Conservation (phyloP, 2,329 filamentous ascomycete genomes). For the Aspergillus pseudoviridinutans region DNA sequence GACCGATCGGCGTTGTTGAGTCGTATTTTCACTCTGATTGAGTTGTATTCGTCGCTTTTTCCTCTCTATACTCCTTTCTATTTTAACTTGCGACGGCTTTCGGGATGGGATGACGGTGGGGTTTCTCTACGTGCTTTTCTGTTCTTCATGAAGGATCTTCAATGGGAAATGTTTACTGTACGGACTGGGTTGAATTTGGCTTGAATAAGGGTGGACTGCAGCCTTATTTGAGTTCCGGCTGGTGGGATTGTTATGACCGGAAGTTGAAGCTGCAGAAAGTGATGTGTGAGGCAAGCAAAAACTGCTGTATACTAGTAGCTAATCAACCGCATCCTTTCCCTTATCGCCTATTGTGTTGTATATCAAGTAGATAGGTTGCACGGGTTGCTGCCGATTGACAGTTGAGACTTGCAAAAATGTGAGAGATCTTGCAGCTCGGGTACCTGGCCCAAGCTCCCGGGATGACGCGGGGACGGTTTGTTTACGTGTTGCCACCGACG, state of each 20-base stretch:
- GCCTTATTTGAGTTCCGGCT: constrained; percentile 14
- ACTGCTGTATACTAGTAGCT: constrained; percentile 26
- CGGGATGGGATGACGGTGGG: constrained; percentile 30
- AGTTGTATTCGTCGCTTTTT: constrained; percentile 26
- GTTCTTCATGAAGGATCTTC: constrained; percentile 28
- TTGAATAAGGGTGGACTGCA: constrained; percentile 22
- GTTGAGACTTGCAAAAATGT: neutral
- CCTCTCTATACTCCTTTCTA: constrained; percentile 25
- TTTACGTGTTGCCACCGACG: constrained; percentile 18
- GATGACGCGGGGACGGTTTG: constrained; percentile 17
- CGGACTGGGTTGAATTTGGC: constrained; percentile 25
- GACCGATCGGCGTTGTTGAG: constrained; percentile 33
- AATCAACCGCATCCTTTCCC: constrained; percentile 20
- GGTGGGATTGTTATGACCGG: constrained; percentile 13
- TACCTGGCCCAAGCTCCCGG: constrained; percentile 17
- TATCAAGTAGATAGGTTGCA: constrained; percentile 1
- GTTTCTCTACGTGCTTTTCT: constrained; percentile 27
- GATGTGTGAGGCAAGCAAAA: constrained; percentile 16
- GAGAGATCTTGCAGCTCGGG: neutral
- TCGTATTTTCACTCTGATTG: constrained; percentile 30
- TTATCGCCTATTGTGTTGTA: neutral
- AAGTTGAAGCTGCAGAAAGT: constrained; percentile 15
- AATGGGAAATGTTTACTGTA: constrained; percentile 29
- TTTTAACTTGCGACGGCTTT: constrained; percentile 25
- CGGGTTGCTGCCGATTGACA: constrained; percentile 1